Evolutionary conservation across 805 yeast species (phyloP), one percentile per base, ranked within the genome.

Genomic region (Metschnikowia henanensis): DNA sequence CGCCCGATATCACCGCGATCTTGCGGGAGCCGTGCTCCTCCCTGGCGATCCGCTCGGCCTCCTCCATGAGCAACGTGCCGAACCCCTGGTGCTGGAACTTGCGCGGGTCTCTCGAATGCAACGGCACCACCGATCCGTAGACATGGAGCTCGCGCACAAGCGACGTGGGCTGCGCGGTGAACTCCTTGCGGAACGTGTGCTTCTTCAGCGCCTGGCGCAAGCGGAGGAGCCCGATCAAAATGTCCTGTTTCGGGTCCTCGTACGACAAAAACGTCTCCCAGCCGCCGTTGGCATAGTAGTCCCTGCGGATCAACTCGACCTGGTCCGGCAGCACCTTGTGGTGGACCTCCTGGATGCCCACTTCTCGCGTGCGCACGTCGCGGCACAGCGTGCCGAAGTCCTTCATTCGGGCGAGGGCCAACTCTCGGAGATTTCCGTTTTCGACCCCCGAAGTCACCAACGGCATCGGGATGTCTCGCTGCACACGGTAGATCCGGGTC

Each of bases 11-110:
- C 43, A 94, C 99, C 62, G 95, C 82, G 29, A 94, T 85, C 70
- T 94, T 94, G 40, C 76, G 72, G 4, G 96, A 84, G 0, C 97
- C 96, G 63, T 94, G 99, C 62, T 94, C 99, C 58, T 90, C 97
- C 39, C 82, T 77, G 1, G 99, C 94, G 47, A 94, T 94, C 52
- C 97, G 78, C 58, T 89, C 98, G 3, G 99, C 99, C 66, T 94
- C 99, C 66, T 94, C 98, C 99, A 94, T 94, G 39, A 94, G 68
- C 57, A 94, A 73, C 5, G 99, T 92, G 51, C 99, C 99, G 63
- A 92, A 94, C 16, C 99, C 99, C 73, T 94, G 99, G 72, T 94
- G 99, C 70, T 94, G 99, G 73, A 94, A 94, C 66, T 94, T 94
- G 59, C 96, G 79, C 35, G 99, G 99, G 66, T 94, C 99, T 54